Evolutionary conservation across 2,329 filamentous ascomycete species (phyloP).

Genomic region (Raffaelea ambrosiae): DNA sequence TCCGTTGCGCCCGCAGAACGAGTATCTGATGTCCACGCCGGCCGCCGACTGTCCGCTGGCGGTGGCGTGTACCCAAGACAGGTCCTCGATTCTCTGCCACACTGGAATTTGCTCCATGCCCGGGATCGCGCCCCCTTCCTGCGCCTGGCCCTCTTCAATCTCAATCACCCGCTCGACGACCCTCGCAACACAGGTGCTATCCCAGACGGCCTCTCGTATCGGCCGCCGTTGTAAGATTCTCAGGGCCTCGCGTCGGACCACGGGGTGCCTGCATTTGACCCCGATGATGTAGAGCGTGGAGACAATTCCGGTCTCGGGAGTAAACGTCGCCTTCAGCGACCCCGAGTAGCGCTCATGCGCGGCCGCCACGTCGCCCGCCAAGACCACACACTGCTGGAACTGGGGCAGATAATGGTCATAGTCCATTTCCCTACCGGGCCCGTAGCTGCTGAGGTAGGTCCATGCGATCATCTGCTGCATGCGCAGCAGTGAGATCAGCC

Average conservation of each 20-base stretch:
- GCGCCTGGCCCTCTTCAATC: not conserved
- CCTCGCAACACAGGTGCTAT: not conserved
- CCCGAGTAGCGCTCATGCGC: not conserved
- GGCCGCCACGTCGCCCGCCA: not conserved
- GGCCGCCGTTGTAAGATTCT: not conserved
- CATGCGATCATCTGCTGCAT: not conserved
- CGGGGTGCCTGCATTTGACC: not conserved
- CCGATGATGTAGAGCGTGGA: not conserved
- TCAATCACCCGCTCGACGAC: not conserved
- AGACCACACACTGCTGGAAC: not conserved
- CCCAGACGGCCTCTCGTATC: conserved; percentile 1
- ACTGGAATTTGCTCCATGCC: not conserved
- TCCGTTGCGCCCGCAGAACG: not conserved
- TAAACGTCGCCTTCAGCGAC: not conserved
- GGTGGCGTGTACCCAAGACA: not conserved
- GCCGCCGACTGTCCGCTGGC: not conserved
- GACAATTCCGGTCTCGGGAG: not conserved
- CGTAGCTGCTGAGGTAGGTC: not conserved
- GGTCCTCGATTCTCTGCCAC: not conserved
- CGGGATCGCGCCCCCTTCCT: not conserved
- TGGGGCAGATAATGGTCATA: not conserved
- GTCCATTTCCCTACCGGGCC: not conserved
- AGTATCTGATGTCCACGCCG: not conserved
- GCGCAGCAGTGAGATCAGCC: not conserved
- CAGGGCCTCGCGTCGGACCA: not conserved